Evolutionary conservation across 2,329 filamentous ascomycete genomes (phyloP).

Genomic region (Talaromyces sp.): DNA sequence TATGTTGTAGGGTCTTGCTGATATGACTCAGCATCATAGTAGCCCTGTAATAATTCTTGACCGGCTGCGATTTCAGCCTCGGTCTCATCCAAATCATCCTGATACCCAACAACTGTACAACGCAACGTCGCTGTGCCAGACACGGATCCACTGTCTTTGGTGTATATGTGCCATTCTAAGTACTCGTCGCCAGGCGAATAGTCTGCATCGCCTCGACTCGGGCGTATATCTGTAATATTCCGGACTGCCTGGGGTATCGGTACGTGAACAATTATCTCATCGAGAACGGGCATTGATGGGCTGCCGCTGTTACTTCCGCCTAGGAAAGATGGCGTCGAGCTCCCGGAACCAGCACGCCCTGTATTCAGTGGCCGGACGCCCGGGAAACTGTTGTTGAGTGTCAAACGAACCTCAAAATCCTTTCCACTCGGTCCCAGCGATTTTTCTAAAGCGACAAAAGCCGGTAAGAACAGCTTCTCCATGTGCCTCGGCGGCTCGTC

Average conservation of each 20-base stretch:
- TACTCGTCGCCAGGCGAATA: slow-evolving; percentile 69
- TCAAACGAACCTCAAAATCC: slow-evolving; percentile 84
- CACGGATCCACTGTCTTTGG: slow-evolving; percentile 68
- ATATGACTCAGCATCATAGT: slow-evolving; percentile 40
- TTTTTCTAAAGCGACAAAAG: slow-evolving; percentile 76
- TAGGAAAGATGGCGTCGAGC: slow-evolving; percentile 48
- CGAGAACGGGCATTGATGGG: slow-evolving; percentile 60
- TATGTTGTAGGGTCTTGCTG: slow-evolving; percentile 23
- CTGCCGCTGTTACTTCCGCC: slow-evolving; percentile 53
- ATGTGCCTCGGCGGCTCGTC: slow-evolving; percentile 51
- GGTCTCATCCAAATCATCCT: slow-evolving; percentile 48
- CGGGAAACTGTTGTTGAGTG: slow-evolving; percentile 64
- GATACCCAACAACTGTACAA: slow-evolving; percentile 71
- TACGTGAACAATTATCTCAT: slow-evolving; percentile 73
- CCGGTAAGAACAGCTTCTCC: slow-evolving; percentile 73
- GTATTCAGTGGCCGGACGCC: slow-evolving; percentile 42
- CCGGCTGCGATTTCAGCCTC: slow-evolving; percentile 31
- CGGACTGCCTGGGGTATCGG: slow-evolving; percentile 75
- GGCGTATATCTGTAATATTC: slow-evolving; percentile 76
- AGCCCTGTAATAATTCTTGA: slow-evolving; percentile 43
- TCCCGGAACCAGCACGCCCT: slow-evolving; percentile 42
- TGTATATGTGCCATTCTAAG: slow-evolving; percentile 78
- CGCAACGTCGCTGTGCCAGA: slow-evolving; percentile 68
- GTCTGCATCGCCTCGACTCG: slow-evolving; percentile 76
- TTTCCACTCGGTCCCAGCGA: slow-evolving; percentile 68